A percentile compares a stretch with the other conserved stretches of the same genome.
Conservation (phyloP, 164 flowering plant genomes). For the Piper longum region DNA sequence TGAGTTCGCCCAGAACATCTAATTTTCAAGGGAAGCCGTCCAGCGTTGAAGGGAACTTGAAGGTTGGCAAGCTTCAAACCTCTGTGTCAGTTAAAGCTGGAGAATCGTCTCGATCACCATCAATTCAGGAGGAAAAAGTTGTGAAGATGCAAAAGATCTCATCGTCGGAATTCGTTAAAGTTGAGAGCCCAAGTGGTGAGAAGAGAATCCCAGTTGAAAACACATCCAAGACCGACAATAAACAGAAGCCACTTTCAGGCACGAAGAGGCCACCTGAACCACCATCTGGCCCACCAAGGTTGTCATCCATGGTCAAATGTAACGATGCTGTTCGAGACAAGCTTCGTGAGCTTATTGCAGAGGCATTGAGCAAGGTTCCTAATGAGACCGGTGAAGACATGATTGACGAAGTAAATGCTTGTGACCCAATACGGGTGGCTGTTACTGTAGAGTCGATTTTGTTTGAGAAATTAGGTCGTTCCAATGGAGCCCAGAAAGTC, state of each 20-base stretch:
- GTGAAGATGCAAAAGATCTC: constrained; percentile 15
- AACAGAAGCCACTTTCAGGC: constrained; percentile 4
- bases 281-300: constrained; percentile 35
- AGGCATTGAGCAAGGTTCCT: constrained; percentile 59
- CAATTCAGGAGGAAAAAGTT: constrained; percentile 24
- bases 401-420: constrained; percentile 34
- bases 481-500: constrained; percentile 56
- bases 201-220: constrained; percentile 25
- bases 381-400: constrained; percentile 45
- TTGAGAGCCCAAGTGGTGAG: constrained; percentile 14
- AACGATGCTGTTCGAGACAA: constrained; percentile 70
- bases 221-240: constrained; percentile 22
- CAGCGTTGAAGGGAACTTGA: constrained; percentile 9
- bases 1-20: constrained; percentile 13
- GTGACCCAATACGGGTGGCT: constrained; percentile 72
- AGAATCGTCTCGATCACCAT: constrained; percentile 12
- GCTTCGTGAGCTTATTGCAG: constrained; percentile 53
- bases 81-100: constrained; percentile 16
- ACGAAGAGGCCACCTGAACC: constrained; percentile 23
- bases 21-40: neutral
- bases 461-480: constrained; percentile 71
- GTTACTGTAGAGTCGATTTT: constrained; percentile 68
- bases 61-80: constrained; percentile 22
- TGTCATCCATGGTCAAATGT: constrained; percentile 49
- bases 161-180: constrained; percentile 15